A percentile compares a stretch with the other conserved stretches of the same genome.
phyloP scores from a whole-genome alignment of 257 asterid species.

The Marsdenia floribunda region DNA sequence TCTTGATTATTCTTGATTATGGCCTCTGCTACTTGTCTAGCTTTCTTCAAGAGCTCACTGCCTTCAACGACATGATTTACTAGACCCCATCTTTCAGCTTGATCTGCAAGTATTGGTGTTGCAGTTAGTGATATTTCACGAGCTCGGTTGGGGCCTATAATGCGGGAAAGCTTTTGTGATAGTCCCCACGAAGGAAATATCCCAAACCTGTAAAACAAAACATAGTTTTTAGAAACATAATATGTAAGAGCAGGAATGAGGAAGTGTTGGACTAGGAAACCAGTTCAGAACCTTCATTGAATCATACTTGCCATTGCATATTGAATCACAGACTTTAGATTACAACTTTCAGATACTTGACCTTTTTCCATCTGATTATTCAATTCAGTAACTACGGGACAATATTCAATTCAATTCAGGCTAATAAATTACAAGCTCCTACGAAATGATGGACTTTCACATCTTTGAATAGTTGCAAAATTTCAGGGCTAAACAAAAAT shows the following conservation, averaged over 20 bases:
- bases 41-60: constrained; percentile 62
- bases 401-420: neutral
- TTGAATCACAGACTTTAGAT: neutral
- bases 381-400: neutral
- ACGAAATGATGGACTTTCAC: neutral
- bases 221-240: neutral
- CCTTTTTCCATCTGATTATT: neutral
- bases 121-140: constrained; percentile 80
- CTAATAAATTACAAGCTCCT: neutral
- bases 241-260: neutral
- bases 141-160: constrained; percentile 80
- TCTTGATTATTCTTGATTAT: constrained; percentile 81
- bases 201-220: constrained; percentile 61
- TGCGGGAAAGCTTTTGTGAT: constrained; percentile 90
- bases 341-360: neutral
- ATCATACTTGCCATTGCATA: neutral
- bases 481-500: neutral
- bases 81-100: constrained; percentile 92
- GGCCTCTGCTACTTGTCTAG: constrained; percentile 70
- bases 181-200: constrained; percentile 99
- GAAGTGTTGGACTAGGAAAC: neutral
- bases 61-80: constrained; percentile 87
- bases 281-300: neutral
- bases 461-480: neutral
- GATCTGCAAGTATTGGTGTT: constrained; percentile 67